Evolutionary conservation across 1,284 basidiomycete genomes (phyloP).

Genomic region (Stygiomarasmius scandens): DNA sequence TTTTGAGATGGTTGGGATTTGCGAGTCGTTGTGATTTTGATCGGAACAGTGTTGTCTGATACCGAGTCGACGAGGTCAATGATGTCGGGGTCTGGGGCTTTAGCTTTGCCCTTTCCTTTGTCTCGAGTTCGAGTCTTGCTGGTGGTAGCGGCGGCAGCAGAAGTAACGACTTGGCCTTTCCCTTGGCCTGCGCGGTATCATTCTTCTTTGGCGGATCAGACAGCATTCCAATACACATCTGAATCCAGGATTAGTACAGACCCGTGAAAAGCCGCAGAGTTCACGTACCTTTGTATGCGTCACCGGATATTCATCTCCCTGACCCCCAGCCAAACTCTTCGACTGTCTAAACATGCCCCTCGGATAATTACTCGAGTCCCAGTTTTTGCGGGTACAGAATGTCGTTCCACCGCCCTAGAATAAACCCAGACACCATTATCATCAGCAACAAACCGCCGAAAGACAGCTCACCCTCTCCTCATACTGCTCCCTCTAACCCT

Average conservation of each 20-base stretch:
- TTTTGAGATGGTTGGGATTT: too few relatives aligned
- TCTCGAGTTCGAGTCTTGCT: background rate
- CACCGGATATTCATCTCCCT: too few relatives aligned
- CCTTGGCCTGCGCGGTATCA: conserved; percentile 21
- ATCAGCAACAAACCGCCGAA: too few relatives aligned
- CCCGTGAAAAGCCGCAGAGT: too few relatives aligned
- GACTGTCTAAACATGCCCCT: conserved; percentile 68
- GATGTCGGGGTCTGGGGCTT: conserved; percentile 19
- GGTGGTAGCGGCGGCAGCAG: background rate
- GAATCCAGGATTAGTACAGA: too few relatives aligned
- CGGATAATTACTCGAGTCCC: conserved; percentile 73
- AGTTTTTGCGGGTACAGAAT: conserved; percentile 60
- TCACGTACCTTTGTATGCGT: conserved; percentile 91
- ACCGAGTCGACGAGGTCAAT: conserved; percentile 18
- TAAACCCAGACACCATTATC: conserved; percentile 3
- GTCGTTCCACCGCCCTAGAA: conserved; percentile 73
- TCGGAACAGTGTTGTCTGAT: conserved; percentile 18
- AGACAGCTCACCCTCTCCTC: conserved; percentile 65
- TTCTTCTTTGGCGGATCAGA: background rate
- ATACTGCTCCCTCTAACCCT: conserved; percentile 62
- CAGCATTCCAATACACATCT: conserved; percentile 40
- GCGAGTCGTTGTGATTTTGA: conserved; percentile 2
- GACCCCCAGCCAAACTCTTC: conserved; percentile 67
- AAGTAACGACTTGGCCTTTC: background rate
- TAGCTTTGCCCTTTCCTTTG: background rate